Percentiles rank a stretch among this genome's conserved stretches.
Conservation (phyloP, 2,329 filamentous ascomycete species). For the Colletotrichum ledebouriae region DNA sequence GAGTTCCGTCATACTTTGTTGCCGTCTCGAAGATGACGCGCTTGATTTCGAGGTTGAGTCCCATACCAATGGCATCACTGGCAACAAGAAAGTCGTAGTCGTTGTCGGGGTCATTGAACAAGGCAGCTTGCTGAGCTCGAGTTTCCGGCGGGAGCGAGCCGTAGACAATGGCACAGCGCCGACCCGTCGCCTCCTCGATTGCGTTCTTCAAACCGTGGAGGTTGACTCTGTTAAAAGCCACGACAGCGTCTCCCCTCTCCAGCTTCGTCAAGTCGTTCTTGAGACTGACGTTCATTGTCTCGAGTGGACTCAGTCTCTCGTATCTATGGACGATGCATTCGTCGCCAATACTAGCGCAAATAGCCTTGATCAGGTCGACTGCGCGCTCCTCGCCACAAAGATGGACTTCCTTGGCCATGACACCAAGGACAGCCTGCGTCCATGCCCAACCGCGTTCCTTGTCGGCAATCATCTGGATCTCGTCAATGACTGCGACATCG, state of each 20-base stretch:
- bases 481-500: slow-evolving; percentile 96
- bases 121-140: slow-evolving; percentile 86
- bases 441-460: slow-evolving; percentile 89
- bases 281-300: slow-evolving; percentile 75
- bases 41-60: slow-evolving; percentile 91
- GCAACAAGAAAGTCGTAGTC: slow-evolving; percentile 96
- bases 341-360: slow-evolving; percentile 86
- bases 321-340: slow-evolving; percentile 86
- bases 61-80: slow-evolving; percentile 97
- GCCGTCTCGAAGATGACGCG: slow-evolving; percentile 88
- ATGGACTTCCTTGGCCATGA: slow-evolving; percentile 90
- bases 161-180: slow-evolving; percentile 92
- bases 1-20: slow-evolving; percentile 76
- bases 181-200: slow-evolving; percentile 82
- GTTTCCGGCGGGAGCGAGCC: slow-evolving; percentile 93
- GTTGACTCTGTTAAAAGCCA: slow-evolving; percentile 85
- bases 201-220: slow-evolving; percentile 84
- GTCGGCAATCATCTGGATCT: slow-evolving; percentile 97
- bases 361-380: slow-evolving; percentile 80
- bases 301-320: slow-evolving; percentile 82
- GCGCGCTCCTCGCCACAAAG: slow-evolving; percentile 91
- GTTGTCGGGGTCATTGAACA: slow-evolving; percentile 96
- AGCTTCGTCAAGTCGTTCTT: slow-evolving; percentile 74
- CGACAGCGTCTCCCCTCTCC: slow-evolving; percentile 90
- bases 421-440: slow-evolving; percentile 90